Conservation (phyloP, 768 basidiomycete genomes). For the Daedaleopsis sinensis region DNA sequence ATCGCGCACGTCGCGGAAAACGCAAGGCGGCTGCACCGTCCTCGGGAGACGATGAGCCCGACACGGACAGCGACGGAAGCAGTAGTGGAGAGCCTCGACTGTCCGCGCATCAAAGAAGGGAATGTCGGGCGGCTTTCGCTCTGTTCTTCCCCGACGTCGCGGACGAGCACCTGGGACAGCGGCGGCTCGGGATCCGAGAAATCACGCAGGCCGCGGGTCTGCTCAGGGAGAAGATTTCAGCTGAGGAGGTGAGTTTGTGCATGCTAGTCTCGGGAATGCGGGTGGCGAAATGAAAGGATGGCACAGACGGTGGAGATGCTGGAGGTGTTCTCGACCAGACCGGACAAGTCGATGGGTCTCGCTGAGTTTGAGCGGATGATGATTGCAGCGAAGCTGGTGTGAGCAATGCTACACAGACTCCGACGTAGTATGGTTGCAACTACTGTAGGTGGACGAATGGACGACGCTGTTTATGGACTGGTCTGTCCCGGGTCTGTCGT, state of each 20-base stretch:
- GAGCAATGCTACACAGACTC: no score
- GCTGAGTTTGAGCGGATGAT: conserved; percentile 80
- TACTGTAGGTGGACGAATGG: no score
- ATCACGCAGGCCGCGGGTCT: conserved; percentile 60
- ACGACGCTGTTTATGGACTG: no score
- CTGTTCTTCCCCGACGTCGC: conserved; percentile 71
- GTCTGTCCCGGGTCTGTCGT: no score
- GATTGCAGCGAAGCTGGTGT: conserved; percentile 59
- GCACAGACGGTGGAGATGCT: conserved; percentile 79
- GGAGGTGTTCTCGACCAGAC: conserved; percentile 67
- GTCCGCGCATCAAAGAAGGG: conserved; percentile 54
- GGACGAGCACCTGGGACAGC: conserved; percentile 47
- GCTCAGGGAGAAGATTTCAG: conserved; percentile 71
- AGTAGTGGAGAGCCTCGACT: conserved; percentile 22
- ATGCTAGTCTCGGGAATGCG: neutral
- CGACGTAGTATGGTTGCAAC: no score
- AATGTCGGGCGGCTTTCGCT: conserved; percentile 61
- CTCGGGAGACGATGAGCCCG: neutral
- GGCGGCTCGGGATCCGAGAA: conserved; percentile 69
- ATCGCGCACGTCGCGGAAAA: neutral
- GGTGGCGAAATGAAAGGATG: neutral
- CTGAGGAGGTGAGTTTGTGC: conserved; percentile 64
- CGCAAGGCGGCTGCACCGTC: neutral
- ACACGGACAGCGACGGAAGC: neutral
- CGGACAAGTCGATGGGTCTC: conserved; percentile 69